These are phyloP conservation scores for Xanthoparmelia taractica DNA, from an alignment of 495 filamentous ascomycete species.

Conservation along the genomic window DNA sequence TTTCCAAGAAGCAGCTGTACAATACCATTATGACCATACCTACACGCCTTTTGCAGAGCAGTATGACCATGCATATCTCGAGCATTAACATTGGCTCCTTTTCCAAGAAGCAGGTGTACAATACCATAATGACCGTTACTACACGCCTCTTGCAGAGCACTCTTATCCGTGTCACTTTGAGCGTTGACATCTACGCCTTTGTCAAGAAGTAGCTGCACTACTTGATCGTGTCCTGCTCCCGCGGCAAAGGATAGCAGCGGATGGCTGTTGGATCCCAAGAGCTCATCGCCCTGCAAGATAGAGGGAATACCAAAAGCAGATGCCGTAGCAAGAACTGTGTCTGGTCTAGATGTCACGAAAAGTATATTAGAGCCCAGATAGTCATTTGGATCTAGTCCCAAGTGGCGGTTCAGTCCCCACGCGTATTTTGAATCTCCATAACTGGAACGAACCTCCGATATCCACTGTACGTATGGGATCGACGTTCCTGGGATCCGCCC, in stretches of 20 bases:
- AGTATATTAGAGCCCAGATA: not conserved
- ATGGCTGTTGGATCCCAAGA: too few species aligned
- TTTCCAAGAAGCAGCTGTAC: not conserved
- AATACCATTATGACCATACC: not conserved
- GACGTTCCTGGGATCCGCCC: not conserved
- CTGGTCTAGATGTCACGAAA: not conserved
- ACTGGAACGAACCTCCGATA: not conserved
- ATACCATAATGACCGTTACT: not conserved
- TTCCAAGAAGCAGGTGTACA: too few species aligned
- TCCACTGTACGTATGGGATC: conserved; percentile 1
- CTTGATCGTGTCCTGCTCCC: not conserved
- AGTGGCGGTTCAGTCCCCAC: not conserved
- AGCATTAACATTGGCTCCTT: conserved; percentile 10
- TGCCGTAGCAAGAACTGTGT: not conserved
- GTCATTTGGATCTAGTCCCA: not conserved
- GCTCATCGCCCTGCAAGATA: not conserved
- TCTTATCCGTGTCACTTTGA: not conserved
- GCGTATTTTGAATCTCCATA: not conserved
- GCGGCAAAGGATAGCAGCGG: not conserved
- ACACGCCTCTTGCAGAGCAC: not conserved
- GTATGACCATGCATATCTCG: not conserved
- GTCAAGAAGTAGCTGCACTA: conserved; percentile 4
- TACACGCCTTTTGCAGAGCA: not conserved
- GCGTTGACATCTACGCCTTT: not conserved
- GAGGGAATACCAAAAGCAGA: not conserved